phyloP scores from a whole-genome alignment of 164 flowering plant genomes.

The Vitis cinerea region DNA sequence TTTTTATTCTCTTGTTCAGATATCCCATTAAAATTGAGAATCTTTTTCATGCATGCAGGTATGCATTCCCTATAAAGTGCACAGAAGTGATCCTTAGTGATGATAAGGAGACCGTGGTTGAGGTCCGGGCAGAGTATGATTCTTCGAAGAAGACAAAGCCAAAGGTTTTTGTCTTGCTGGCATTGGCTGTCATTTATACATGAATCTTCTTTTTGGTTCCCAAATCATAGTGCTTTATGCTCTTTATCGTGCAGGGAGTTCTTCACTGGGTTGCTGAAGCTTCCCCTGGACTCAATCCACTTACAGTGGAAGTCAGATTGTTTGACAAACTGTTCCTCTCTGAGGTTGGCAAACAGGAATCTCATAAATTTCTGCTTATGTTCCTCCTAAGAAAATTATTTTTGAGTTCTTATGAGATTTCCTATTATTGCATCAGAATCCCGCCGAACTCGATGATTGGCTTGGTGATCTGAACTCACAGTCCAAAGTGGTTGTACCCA shows the following conservation, averaged over 20 bases:
- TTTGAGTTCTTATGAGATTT: neutral
- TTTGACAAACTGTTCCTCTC: slow-evolving; percentile 82
- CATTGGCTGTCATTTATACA: too few species aligned
- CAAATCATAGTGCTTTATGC: neutral
- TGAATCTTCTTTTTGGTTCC: slow-evolving; percentile 1
- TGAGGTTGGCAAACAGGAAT: slow-evolving; percentile 49
- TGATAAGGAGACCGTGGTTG: slow-evolving; percentile 71
- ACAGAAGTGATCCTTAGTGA: slow-evolving; percentile 76
- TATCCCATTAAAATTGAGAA: neutral
- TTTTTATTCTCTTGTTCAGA: neutral
- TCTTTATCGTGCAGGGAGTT: slow-evolving; percentile 57
- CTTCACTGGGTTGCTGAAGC: slow-evolving; percentile 97
- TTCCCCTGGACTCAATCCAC: slow-evolving; percentile 72
- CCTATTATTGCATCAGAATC: slow-evolving; percentile 52
- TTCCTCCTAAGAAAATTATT: neutral
- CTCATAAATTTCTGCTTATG: neutral
- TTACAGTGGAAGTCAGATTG: slow-evolving; percentile 86
- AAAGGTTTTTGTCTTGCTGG: slow-evolving; percentile 45
- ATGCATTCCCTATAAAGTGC: slow-evolving; percentile 94
- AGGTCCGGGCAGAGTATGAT: slow-evolving; percentile 89
- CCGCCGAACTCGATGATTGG: slow-evolving; percentile 89
- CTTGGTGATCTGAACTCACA: slow-evolving; percentile 74
- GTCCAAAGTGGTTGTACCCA: slow-evolving; percentile 69
- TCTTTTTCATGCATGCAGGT: slow-evolving; percentile 40
- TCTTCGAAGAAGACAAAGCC: slow-evolving; percentile 80